Evolutionary conservation across 768 basidiomycete genomes (phyloP).

Genomic region (Naganishia onofrii): DNA sequence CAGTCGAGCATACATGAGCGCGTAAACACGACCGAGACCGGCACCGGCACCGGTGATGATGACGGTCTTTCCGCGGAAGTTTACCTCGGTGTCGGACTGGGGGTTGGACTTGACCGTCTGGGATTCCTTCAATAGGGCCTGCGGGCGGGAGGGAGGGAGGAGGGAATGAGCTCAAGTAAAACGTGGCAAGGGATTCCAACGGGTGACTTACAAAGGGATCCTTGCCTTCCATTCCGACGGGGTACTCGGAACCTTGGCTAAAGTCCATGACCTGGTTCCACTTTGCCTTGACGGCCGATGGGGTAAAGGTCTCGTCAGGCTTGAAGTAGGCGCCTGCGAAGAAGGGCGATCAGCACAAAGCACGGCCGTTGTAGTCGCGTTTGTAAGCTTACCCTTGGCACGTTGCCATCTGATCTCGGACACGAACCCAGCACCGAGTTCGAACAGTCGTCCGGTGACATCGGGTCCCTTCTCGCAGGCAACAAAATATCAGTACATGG

Average conservation of each 20-base stretch:
- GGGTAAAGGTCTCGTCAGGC: slow-evolving; percentile 85
- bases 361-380: neutral
- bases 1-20: slow-evolving; percentile 81
- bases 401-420: slow-evolving; percentile 93
- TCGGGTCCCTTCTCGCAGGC: slow-evolving; percentile 48
- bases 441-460: slow-evolving; percentile 62
- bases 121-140: slow-evolving; percentile 65
- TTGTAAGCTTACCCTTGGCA: slow-evolving; percentile 62
- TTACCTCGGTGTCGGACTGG: slow-evolving; percentile 68
- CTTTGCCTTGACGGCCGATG: slow-evolving; percentile 84
- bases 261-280: slow-evolving; percentile 84
- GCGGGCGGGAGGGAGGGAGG: slow-evolving; percentile 39
- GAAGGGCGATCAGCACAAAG: neutral
- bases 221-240: slow-evolving; percentile 62
- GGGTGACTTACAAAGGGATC: slow-evolving; percentile 46
- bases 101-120: slow-evolving; percentile 64
- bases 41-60: slow-evolving; percentile 93
- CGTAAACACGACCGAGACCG: slow-evolving; percentile 87
- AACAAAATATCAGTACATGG: neutral
- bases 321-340: slow-evolving; percentile 65
- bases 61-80: slow-evolving; percentile 84
- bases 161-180: neutral
- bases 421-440: slow-evolving; percentile 87
- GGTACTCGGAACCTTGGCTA: slow-evolving; percentile 63
- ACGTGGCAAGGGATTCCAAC: neutral